Evolutionary conservation across 1,139 yeast species (phyloP), one percentile per base, ranked within the genome.

Genomic region (Arxiozyma slooffiae): DNA sequence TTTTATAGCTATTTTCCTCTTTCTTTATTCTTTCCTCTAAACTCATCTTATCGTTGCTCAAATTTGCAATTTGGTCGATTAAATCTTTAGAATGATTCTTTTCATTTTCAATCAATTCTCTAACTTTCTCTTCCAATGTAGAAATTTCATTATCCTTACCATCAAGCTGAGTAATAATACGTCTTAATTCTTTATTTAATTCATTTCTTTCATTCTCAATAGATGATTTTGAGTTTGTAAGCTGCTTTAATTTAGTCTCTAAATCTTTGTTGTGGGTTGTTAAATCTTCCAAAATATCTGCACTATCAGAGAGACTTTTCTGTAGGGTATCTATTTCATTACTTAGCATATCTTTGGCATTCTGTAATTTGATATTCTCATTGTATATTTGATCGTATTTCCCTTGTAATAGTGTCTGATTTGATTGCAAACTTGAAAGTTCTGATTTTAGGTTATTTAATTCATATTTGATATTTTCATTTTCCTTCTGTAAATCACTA

Each of bases 341-440:
- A 23, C 47, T 46, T 36, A 52, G 52, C 55, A 42, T 49, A 47
- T 52, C 48, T 36, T 44, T 56, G 41, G 43, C 49, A 8, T 47
- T 48, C 23, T 58, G 46, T 23, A 40, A 45, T 17, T 48, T 44
- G 4, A 30, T 58, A 38, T 53, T 36, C 38, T 60, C 61, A 26
- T 50, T 41, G 9, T 52, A 47, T 17, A 57, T 41, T 22, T 50
- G 48, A 47, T 63, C 65, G 50, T 60, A 64, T 52, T 65, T 65
- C n/a, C 57, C 62, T 43, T 62, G 64, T 24, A 65, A 43, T 34
- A 64, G 57, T 34, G 58, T 61, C 48, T 64, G 63, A 48, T 65
- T 65, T 44, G 65, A 63, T 22, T 57, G 61, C n/a, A 61, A 50
- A 62, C 63, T 60, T 36, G 58, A 53, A 16, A 65, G 50, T 49